A percentile compares a stretch with the other conserved stretches of the same genome.
Evolutionary conservation across 371 early-diverging fungal species (phyloP).

Genomic region (Zopfochytrium polystomum): DNA sequence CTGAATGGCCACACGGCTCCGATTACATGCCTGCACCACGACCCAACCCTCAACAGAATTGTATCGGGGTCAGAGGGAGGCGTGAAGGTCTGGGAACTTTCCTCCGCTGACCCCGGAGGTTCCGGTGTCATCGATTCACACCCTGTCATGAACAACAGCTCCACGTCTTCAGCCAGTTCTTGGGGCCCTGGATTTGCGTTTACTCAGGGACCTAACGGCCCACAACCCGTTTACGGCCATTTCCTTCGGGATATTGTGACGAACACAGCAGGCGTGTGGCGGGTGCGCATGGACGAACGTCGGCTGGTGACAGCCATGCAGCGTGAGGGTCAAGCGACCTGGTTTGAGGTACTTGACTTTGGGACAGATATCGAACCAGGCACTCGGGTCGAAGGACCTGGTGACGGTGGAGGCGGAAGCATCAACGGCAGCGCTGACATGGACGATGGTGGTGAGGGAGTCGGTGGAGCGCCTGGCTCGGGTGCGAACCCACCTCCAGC

Average conservation of each 20-base stretch:
- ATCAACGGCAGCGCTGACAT: slow-evolving; percentile 9
- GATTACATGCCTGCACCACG: slow-evolving; percentile 94
- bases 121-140: neutral
- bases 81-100: slow-evolving; percentile 90
- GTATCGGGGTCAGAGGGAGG: slow-evolving; percentile 93
- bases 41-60: slow-evolving; percentile 70
- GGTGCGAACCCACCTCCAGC: no score
- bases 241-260: slow-evolving; percentile 68
- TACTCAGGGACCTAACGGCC: slow-evolving; percentile 53
- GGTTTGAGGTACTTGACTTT: slow-evolving; percentile 69
- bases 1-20: slow-evolving; percentile 77
- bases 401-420: slow-evolving; percentile 23
- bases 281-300: slow-evolving; percentile 82
- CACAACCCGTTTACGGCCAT: slow-evolving; percentile 55
- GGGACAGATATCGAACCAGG: slow-evolving; percentile 38
- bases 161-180: slow-evolving; percentile 7
- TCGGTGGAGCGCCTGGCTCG: no score
- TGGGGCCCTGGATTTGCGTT: slow-evolving; percentile 31
- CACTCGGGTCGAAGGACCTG: slow-evolving; percentile 25
- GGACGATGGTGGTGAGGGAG: slow-evolving; percentile 16
- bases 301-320: slow-evolving; percentile 85
- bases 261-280: slow-evolving; percentile 79
- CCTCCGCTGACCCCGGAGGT: slow-evolving; percentile 23
- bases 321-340: slow-evolving; percentile 55
- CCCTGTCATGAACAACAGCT: slow-evolving; percentile 1